Percentiles rank a stretch among this genome's conserved stretches.
Evolutionary conservation across 2,329 filamentous ascomycete genomes (phyloP).

Genomic region (Fonsecaea pedrosoi): DNA sequence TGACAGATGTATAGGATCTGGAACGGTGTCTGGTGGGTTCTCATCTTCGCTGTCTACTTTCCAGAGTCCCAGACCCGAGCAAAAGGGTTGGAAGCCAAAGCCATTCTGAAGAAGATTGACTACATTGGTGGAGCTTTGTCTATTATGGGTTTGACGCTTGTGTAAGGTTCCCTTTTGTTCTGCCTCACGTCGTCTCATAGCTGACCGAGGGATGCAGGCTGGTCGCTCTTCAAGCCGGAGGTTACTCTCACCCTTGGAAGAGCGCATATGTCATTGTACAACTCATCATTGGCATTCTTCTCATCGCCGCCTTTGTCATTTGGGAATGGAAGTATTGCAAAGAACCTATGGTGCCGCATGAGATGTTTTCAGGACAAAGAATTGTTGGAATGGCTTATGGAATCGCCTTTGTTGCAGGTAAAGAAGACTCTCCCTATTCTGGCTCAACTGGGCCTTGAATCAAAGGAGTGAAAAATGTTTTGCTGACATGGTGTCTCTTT

Average conservation of each 20-base stretch:
- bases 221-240: conserved; percentile 35
- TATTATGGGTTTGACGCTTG: conserved; percentile 29
- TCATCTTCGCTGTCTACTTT: conserved; percentile 29
- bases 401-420: conserved; percentile 33
- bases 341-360: conserved; percentile 35
- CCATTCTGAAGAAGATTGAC: conserved; percentile 31
- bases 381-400: conserved; percentile 35
- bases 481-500: background rate
- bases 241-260: conserved; percentile 33
- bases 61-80: conserved; percentile 30
- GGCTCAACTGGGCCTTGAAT: background rate
- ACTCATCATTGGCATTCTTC: conserved; percentile 28
- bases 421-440: background rate
- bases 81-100: conserved; percentile 18
- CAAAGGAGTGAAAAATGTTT: background rate
- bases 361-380: conserved; percentile 34
- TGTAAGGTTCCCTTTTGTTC: conserved; percentile 24
- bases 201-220: conserved; percentile 20
- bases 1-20: conserved; percentile 24
- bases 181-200: background rate
- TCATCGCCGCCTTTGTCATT: conserved; percentile 27
- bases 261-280: conserved; percentile 32
- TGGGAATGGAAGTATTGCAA: conserved; percentile 33
- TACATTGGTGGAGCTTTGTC: conserved; percentile 32
- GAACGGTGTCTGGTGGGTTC: conserved; percentile 27